Evolutionary conservation across 257 asterid species (phyloP).

Genomic region (Lycium barbarum): DNA sequence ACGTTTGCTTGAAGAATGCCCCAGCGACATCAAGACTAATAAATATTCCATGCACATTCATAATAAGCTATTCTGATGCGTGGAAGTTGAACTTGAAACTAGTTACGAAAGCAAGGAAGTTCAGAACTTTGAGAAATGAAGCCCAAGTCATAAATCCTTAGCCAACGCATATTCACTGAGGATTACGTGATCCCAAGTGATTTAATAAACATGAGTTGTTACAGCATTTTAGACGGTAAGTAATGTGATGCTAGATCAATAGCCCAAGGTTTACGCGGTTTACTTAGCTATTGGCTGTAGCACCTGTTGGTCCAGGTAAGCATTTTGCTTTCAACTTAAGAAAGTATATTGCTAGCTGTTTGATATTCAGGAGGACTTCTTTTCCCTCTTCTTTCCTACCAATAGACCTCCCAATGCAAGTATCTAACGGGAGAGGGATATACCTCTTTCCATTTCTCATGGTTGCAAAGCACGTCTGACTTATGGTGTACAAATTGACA

Average conservation of each 20-base stretch:
- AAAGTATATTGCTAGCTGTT: neutral
- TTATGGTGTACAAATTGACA: neutral
- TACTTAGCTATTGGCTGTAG: neutral
- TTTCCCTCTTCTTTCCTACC: neutral
- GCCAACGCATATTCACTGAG: neutral
- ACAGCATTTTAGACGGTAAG: too few species aligned
- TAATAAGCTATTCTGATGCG: neutral
- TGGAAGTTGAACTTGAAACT: neutral
- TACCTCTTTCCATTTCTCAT: neutral
- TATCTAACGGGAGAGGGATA: neutral
- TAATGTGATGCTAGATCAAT: too few species aligned
- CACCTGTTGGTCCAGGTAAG: neutral
- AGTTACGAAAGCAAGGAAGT: neutral
- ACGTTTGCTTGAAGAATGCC: neutral
- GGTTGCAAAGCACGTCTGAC: neutral
- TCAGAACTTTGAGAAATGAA: neutral
- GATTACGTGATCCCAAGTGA: too few species aligned
- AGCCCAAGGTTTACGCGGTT: neutral
- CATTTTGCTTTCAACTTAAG: neutral
- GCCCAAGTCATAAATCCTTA: neutral
- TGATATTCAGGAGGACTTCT: neutral
- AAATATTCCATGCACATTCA: neutral
- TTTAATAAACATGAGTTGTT: too few species aligned
- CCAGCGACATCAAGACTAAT: neutral
- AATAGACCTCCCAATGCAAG: neutral